phyloP scores from a whole-genome alignment of 345 rosid species.

The Theobroma cacao region DNA sequence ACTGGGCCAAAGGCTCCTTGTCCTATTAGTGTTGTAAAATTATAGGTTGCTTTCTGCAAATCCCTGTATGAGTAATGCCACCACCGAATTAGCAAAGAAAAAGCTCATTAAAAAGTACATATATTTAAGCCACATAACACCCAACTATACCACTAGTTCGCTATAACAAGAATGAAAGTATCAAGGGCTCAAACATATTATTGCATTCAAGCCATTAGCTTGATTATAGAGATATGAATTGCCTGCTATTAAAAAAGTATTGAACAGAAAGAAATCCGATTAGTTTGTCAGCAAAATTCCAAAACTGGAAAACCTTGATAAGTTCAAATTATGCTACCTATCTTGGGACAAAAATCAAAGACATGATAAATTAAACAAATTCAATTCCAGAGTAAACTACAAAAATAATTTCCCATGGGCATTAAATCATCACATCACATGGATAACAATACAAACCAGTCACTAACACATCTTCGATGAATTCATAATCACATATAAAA shows the following conservation, averaged over 20 bases:
- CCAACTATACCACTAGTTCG: neutral
- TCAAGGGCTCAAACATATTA: neutral
- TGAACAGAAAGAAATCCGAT: neutral
- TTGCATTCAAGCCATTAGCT: neutral
- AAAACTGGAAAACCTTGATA: neutral
- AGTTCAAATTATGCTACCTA: neutral
- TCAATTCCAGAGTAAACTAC: neutral
- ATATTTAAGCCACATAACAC: neutral
- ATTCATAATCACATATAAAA: constrained; percentile 1
- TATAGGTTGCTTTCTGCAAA: constrained; percentile 89
- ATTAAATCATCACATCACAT: constrained; percentile 2
- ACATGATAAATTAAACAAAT: neutral
- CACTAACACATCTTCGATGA: neutral
- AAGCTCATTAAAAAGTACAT: neutral
- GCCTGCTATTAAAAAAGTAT: neutral
- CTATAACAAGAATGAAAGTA: neutral
- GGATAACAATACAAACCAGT: neutral
- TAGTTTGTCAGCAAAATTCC: constrained; percentile 4
- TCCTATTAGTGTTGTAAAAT: constrained; percentile 86
- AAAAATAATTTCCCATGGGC: neutral
- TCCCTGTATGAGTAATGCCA: constrained; percentile 53
- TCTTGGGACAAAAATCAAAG: neutral
- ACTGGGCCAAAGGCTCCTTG: constrained; percentile 99
- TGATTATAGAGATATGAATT: neutral
- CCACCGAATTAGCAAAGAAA: constrained; percentile 4